Conservation (phyloP, 2,329 filamentous ascomycete species). For the Talaromyces sp. region DNA sequence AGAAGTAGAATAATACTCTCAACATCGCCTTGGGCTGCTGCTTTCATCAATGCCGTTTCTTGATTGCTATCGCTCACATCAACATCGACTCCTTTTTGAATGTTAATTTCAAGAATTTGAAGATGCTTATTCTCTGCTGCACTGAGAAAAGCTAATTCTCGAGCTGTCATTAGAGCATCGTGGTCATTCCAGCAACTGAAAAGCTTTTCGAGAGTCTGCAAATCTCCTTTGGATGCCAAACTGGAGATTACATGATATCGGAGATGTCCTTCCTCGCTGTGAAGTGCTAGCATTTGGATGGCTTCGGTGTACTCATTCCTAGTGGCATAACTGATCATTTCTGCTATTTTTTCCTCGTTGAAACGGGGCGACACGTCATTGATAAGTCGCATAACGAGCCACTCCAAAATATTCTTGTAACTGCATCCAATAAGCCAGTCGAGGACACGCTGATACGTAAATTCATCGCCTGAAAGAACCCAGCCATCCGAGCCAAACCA, state of each 20-base stretch:
- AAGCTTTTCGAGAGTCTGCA: background rate
- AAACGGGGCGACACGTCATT: background rate
- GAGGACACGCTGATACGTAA: background rate
- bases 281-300: background rate
- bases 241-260: background rate
- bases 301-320: background rate
- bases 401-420: background rate
- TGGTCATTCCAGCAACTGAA: background rate
- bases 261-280: background rate
- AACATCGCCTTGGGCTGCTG: background rate
- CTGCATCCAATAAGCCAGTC: constrained; percentile 5
- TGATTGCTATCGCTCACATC: background rate
- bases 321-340: background rate
- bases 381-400: constrained; percentile 4
- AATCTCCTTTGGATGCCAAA: background rate
- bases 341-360: background rate
- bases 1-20: background rate
- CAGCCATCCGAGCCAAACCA: background rate
- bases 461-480: background rate
- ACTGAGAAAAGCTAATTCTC: background rate
- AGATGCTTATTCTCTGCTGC: background rate
- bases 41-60: constrained; percentile 5
- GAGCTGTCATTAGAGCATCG: background rate
- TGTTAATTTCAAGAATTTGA: background rate
- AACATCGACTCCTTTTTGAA: background rate